A percentile compares a stretch with the other conserved stretches of the same genome.
Conservation (phyloP, 768 basidiomycete species). For the Mycena vitilis region DNA sequence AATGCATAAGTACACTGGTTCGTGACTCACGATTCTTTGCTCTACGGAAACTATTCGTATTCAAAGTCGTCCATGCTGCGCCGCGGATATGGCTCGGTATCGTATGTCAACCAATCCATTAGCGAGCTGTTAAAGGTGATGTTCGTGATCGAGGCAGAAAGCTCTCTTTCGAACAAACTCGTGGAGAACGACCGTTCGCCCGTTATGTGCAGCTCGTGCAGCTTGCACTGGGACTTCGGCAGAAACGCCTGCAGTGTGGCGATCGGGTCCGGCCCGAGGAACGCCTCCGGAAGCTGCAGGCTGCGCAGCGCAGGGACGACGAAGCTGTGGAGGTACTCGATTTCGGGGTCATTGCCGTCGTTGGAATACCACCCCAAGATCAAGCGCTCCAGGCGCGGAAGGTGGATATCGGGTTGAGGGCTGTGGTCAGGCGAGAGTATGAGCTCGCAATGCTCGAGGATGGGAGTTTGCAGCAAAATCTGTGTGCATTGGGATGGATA, state of each 20-base stretch:
- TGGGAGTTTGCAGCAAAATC: background rate
- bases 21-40: too few relatives aligned
- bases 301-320: background rate
- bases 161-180: background rate
- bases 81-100: too few relatives aligned
- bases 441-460: background rate
- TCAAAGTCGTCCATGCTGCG: background rate
- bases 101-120: too few relatives aligned
- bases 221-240: background rate
- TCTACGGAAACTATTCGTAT: background rate
- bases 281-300: background rate
- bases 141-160: background rate
- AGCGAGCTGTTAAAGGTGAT: constrained; percentile 19
- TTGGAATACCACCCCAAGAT: background rate
- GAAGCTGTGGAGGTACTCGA: background rate
- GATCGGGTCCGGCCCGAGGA: background rate
- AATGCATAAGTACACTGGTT: too few relatives aligned
- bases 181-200: background rate
- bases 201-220: background rate
- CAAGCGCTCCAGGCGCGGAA: background rate
- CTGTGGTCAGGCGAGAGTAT: background rate
- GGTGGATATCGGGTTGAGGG: background rate
- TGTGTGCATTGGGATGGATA: background rate
- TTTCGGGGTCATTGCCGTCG: background rate
- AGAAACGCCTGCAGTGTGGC: background rate